Base-by-base conservation (phyloP, 2,329 filamentous ascomycete genomes). In the Alternaria arbusti region DNA sequence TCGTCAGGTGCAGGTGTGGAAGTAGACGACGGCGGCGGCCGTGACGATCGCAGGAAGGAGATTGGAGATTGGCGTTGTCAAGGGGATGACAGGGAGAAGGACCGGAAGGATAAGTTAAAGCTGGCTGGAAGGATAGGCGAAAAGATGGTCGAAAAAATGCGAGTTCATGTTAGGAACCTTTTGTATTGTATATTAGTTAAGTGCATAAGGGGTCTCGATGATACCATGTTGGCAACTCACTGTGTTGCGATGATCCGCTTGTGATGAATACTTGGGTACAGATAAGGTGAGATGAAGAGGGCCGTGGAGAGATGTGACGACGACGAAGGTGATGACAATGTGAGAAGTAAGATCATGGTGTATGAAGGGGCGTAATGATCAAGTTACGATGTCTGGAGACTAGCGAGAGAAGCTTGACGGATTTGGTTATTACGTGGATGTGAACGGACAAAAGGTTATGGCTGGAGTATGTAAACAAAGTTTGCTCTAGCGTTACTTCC, bases 141-240 rank as follows among this genome's bases (percentile, higher is more conserved):
- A 10, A 36, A 11, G 8, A 40, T 40, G 11, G 36, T 40, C 36
- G 36, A 17, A 40, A 40, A 9, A 40, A 40, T 40, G 36, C 36
- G n/a, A 28, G 10, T 28, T 28, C n/a, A 10, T 40, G 36, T 2
- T 40, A 17, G 36, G n/a, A 17, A 17, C 3, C 36, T 40, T 40
- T 2, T 17, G 0, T 4, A 0, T 40, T 9, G n/a, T 40, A 40
- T 1, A 40, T 40, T 5, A 40, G 32, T 9, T n/a, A 40, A 5
- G 9, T 40, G 36, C 9, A 40, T 40, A 40, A 40, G 36, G 36
- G 36, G 2, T 6, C 10, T 17, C n/a, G 32, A 40, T 40, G 32
- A 5, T 5, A 40, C 4, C 8, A 40, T 94, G 15, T 4, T 40
- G 8, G 32, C 7, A n/a, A 5, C 15, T 17, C 15, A 40, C 15